These are phyloP conservation scores for Schizophyllum commune DNA, from an alignment of 1,284 basidiomycete species.

Conservation along the genomic window DNA sequence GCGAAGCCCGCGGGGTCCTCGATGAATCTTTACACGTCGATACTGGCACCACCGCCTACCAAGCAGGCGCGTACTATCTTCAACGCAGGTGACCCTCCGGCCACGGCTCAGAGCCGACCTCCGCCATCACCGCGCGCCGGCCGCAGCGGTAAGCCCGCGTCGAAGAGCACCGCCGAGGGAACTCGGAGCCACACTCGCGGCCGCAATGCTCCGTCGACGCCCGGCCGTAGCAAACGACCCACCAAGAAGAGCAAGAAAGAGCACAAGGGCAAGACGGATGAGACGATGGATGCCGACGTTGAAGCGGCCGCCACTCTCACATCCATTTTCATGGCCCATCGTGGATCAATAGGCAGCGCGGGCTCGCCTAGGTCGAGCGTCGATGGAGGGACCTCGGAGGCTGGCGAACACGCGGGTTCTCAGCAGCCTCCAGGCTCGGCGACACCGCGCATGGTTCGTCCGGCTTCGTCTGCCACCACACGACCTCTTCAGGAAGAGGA, in stretches of 20 bases:
- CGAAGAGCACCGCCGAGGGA: conserved; percentile 37
- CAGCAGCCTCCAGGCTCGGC: conserved; percentile 45
- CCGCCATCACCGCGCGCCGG: conserved; percentile 32
- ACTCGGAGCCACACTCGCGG: conserved; percentile 27
- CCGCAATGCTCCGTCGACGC: background rate
- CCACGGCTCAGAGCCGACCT: conserved; percentile 43
- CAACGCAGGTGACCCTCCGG: conserved; percentile 62
- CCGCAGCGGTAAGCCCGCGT: conserved; percentile 22
- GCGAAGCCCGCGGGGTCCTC: conserved; percentile 20
- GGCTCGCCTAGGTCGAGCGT: conserved; percentile 63
- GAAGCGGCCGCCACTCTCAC: conserved; percentile 75
- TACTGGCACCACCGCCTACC: conserved; percentile 64
- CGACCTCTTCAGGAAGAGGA: conserved; percentile 7
- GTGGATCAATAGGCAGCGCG: conserved; percentile 48
- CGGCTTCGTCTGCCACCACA: conserved; percentile 1
- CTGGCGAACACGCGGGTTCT: conserved; percentile 48
- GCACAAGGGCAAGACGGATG: conserved; percentile 29
- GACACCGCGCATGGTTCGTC: conserved; percentile 12
- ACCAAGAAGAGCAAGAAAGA: conserved; percentile 46
- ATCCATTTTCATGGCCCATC: conserved; percentile 55
- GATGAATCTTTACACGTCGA: conserved; percentile 62
- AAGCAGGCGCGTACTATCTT: conserved; percentile 69
- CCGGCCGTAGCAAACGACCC: conserved; percentile 23
- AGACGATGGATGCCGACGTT: conserved; percentile 61
- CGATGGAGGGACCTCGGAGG: conserved; percentile 41